A percentile compares a stretch with the other conserved stretches of the same genome.
These are phyloP conservation scores for Micromonas pusilla DNA, from an alignment of 139 green algal species.

Conservation along the genomic window DNA sequence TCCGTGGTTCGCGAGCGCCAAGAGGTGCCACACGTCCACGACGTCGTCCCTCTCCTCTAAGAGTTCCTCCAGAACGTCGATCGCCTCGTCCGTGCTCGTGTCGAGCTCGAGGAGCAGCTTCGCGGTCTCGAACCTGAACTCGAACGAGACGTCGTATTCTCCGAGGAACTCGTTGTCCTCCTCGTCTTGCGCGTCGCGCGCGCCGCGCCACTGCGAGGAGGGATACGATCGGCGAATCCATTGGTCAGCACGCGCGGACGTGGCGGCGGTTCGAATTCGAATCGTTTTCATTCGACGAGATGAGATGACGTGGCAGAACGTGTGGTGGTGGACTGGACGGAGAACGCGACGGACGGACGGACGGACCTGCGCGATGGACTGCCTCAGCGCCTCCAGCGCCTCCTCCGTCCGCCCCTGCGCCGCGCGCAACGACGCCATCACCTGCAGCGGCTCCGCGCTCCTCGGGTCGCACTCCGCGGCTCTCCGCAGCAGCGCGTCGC, in stretches of 20 bases:
- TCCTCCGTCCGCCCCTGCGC: conserved; percentile 53
- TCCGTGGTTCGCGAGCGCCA: conserved; percentile 50
- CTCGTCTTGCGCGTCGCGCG: conserved; percentile 26
- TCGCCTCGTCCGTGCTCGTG: conserved; percentile 49
- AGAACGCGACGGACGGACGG: conserved; percentile 61
- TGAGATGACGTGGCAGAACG: too few relatives aligned
- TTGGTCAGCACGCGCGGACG: too few relatives aligned
- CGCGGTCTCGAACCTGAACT: conserved; percentile 74
- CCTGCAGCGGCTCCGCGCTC: conserved; percentile 63
- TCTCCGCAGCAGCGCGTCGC: conserved; percentile 13
- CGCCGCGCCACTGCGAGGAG: too few relatives aligned
- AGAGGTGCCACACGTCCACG: conserved; percentile 67
- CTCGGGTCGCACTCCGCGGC: conserved; percentile 14
- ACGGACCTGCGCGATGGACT: too few relatives aligned
- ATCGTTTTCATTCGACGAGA: too few relatives aligned
- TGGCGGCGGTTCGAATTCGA: too few relatives aligned
- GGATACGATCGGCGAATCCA: too few relatives aligned
- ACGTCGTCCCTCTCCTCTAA: conserved; percentile 70
- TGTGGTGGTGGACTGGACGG: conserved; percentile 30
- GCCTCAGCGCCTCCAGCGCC: conserved; percentile 51
- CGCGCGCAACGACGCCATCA: conserved; percentile 50
- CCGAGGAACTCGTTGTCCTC: conserved; percentile 31
- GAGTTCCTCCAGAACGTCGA: conserved; percentile 62
- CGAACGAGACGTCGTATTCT: conserved; percentile 45
- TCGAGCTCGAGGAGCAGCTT: conserved; percentile 85